Conservation (phyloP, 257 asterid species). For the Nyctanthes arbortristis region DNA sequence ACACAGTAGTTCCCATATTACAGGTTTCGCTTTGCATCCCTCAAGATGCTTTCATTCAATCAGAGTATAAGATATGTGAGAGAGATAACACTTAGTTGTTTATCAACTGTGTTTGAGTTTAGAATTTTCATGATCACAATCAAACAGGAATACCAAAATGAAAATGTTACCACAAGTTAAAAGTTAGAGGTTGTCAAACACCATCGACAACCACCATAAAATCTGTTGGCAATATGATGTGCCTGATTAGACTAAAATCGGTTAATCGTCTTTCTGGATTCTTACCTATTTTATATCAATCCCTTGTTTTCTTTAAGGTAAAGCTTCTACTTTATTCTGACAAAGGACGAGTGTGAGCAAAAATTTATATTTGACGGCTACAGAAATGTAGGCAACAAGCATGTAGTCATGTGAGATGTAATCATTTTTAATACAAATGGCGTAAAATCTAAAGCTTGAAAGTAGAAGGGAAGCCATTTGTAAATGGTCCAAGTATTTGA, state of each 20-base stretch:
- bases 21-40: slow-evolving; percentile 7
- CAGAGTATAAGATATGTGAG: not conserved
- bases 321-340: not conserved
- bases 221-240: slow-evolving; percentile 4
- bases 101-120: not conserved
- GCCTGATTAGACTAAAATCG: slow-evolving; percentile 11
- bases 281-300: too few species aligned
- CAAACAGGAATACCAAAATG: not conserved
- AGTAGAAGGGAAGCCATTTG: slow-evolving; percentile 3
- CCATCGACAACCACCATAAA: slow-evolving; percentile 5
- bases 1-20: slow-evolving; percentile 9
- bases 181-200: not conserved
- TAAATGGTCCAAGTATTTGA: slow-evolving; percentile 12
- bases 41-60: not conserved
- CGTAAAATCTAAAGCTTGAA: slow-evolving; percentile 14
- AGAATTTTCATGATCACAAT: not conserved
- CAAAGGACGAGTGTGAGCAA: not conserved
- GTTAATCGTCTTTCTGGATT: not conserved
- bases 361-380: slow-evolving; percentile 13
- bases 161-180: not conserved
- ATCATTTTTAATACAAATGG: slow-evolving; percentile 2
- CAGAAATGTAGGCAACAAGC: not conserved
- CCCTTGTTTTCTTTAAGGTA: slow-evolving; percentile 5
- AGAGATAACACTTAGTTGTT: slow-evolving; percentile 8
- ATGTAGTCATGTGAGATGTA: slow-evolving; percentile 5